These are phyloP conservation scores for Lachancea kluyveri DNA, from an alignment of 805 yeast genomes.

Conservation along the genomic window DNA sequence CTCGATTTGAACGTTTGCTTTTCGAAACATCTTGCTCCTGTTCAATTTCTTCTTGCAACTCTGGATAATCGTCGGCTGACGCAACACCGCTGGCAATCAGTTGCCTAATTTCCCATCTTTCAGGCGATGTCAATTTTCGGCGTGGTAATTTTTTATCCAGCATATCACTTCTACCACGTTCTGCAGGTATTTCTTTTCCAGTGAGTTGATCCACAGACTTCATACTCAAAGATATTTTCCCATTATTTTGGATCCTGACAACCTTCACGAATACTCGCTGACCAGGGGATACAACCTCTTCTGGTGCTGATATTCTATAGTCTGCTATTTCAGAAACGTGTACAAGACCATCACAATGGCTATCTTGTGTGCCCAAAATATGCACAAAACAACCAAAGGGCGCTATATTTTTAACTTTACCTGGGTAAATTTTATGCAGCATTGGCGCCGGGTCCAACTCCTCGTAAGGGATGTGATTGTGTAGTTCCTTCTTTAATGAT, in stretches of 20 bases:
- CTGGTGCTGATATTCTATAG: constrained; percentile 47
- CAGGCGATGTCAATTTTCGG: constrained; percentile 70
- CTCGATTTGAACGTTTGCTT: constrained; percentile 2
- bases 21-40: constrained; percentile 19
- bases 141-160: constrained; percentile 17
- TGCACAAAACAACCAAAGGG: constrained; percentile 76
- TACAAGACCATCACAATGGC: constrained; percentile 52
- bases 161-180: constrained; percentile 15
- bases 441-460: constrained; percentile 31
- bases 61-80: constrained; percentile 63
- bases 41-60: constrained; percentile 37
- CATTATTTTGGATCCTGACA: constrained; percentile 37
- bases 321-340: constrained; percentile 65
- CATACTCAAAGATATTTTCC: constrained; percentile 57
- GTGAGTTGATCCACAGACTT: constrained; percentile 64
- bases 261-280: constrained; percentile 67
- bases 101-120: constrained; percentile 85
- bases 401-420: constrained; percentile 52
- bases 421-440: constrained; percentile 49
- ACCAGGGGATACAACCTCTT: constrained; percentile 47
- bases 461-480: too few species aligned
- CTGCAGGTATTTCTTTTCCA: constrained; percentile 39
- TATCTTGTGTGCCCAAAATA: constrained; percentile 35
- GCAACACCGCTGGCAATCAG: constrained; percentile 74
- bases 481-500: constrained; percentile 3